Conservation (phyloP, 208 protist species). For the Leishmania lainsoni region DNA sequence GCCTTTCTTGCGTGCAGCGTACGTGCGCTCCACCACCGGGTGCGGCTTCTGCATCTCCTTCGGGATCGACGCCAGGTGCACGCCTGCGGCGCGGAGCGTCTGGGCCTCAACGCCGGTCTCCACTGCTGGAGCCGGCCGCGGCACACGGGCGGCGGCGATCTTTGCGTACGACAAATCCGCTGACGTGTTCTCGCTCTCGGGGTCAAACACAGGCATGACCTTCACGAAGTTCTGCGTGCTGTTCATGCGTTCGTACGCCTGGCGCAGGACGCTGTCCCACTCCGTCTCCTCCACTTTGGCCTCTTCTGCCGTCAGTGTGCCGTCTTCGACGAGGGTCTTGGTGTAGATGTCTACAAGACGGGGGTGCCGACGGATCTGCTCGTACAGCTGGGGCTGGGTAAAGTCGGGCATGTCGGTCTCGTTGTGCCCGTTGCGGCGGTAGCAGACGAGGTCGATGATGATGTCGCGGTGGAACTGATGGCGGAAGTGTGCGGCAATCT, state of each 20-base stretch:
- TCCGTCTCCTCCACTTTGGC: slow-evolving; percentile 73
- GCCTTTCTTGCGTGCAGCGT: slow-evolving; percentile 82
- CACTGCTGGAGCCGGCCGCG: slow-evolving; percentile 39
- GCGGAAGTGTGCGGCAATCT: slow-evolving; percentile 92
- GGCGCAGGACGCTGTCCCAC: slow-evolving; percentile 66
- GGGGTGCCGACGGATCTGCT: slow-evolving; percentile 89
- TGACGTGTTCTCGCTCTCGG: slow-evolving; percentile 75
- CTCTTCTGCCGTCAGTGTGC: slow-evolving; percentile 72
- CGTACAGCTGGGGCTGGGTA: slow-evolving; percentile 96
- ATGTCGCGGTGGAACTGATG: slow-evolving; percentile 95
- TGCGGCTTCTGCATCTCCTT: slow-evolving; percentile 85
- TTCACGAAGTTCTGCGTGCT: slow-evolving; percentile 87
- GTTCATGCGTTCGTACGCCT: slow-evolving; percentile 81
- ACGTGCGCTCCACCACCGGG: slow-evolving; percentile 90
- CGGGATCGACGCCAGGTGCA: slow-evolving; percentile 89
- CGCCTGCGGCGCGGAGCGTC: slow-evolving; percentile 64
- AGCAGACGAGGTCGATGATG: slow-evolving; percentile 98
- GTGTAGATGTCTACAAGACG: slow-evolving; percentile 91
- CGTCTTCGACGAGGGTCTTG: slow-evolving; percentile 80
- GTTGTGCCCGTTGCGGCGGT: slow-evolving; percentile 97
- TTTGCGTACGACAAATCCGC: slow-evolving; percentile 53
- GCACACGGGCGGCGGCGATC: slow-evolving; percentile 31
- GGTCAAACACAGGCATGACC: slow-evolving; percentile 70
- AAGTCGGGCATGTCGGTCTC: slow-evolving; percentile 97
- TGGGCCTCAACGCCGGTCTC: slow-evolving; percentile 79